A percentile compares a stretch with the other conserved stretches of the same genome.
Evolutionary conservation across 1,284 basidiomycete species (phyloP).

Genomic region (Cryptococcus hybrid): DNA sequence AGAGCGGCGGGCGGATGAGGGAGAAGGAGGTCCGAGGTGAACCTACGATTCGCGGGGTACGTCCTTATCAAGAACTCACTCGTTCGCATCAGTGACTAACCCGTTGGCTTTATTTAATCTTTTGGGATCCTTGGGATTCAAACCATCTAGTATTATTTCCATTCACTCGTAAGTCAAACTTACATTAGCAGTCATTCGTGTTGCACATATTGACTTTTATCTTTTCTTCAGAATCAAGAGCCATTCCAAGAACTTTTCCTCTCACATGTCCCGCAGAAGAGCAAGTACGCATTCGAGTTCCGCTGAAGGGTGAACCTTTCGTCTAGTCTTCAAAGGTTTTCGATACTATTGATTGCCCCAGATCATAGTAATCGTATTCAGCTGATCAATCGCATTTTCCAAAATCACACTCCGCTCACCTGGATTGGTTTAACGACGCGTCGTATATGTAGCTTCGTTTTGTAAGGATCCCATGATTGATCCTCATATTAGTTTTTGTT

Average conservation of each 20-base stretch:
- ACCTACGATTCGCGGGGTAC: constrained; percentile 44
- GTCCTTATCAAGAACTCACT: neutral
- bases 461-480: too few relatives aligned
- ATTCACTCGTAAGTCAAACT: constrained; percentile 54
- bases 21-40: constrained; percentile 20
- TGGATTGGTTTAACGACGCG: too few relatives aligned
- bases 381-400: too few relatives aligned
- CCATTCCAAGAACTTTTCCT: constrained; percentile 53
- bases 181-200: neutral
- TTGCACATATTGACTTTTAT: neutral
- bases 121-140: neutral
- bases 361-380: too few relatives aligned
- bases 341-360: too few relatives aligned
- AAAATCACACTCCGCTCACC: too few relatives aligned
- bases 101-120: too few relatives aligned
- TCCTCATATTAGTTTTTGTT: too few relatives aligned
- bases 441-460: too few relatives aligned
- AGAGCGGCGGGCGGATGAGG: constrained; percentile 20
- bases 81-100: neutral
- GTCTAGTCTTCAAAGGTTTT: too few relatives aligned
- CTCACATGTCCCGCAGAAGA: constrained; percentile 45
- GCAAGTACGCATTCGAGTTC: constrained; percentile 48
- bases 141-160: constrained; percentile 70
- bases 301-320: constrained; percentile 23
- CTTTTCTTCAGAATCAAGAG: constrained; percentile 34